phyloP scores from a whole-genome alignment of 2,329 filamentous ascomycete genomes.

The Ceratocystis cubensis region DNA sequence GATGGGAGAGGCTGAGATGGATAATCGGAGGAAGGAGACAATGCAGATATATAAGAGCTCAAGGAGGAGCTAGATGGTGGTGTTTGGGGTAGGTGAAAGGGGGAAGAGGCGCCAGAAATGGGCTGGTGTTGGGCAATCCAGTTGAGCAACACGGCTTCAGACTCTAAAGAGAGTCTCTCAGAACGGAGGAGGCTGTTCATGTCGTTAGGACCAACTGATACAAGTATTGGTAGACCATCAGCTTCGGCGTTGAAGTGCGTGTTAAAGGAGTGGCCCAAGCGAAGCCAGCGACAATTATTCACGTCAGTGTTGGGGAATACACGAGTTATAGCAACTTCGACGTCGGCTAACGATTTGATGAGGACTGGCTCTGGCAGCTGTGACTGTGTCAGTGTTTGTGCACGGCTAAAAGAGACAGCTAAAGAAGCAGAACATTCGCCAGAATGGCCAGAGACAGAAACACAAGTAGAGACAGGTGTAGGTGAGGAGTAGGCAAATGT shows the following conservation, averaged over 20 bases:
- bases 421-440: conserved; percentile 5
- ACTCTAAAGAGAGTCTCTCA: conserved; percentile 17
- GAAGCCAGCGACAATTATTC: conserved; percentile 23
- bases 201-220: conserved; percentile 18
- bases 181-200: conserved; percentile 17
- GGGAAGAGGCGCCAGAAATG: background rate
- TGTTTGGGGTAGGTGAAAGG: conserved; percentile 2
- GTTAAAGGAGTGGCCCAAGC: conserved; percentile 17
- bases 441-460: background rate
- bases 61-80: background rate
- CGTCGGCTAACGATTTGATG: conserved; percentile 20
- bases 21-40: conserved; percentile 3
- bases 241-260: conserved; percentile 18
- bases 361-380: conserved; percentile 11
- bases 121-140: conserved; percentile 18
- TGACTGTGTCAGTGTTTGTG: conserved; percentile 2
- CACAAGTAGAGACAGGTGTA: conserved; percentile 2
- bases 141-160: conserved; percentile 16
- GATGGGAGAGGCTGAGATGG: background rate
- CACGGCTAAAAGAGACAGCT: conserved; percentile 11
- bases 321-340: conserved; percentile 29
- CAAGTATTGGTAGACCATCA: conserved; percentile 17
- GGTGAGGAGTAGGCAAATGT: background rate
- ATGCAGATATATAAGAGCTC: background rate
- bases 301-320: conserved; percentile 28